These are phyloP conservation scores for Chalara sp. DNA, from an alignment of 2,329 filamentous ascomycete genomes.

Conservation along the genomic window DNA sequence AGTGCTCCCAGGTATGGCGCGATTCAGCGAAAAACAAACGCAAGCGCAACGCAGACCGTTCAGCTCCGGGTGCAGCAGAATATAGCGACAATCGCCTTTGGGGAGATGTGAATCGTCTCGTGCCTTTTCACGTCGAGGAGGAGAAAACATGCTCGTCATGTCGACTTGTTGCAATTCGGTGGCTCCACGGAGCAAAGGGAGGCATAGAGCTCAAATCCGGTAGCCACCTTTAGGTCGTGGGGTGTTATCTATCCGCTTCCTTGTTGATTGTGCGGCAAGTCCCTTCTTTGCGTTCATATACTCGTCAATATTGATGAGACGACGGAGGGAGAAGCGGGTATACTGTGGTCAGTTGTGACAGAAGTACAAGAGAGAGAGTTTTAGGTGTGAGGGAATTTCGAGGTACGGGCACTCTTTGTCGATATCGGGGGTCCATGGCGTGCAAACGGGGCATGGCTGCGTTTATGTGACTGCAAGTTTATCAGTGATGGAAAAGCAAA, in stretches of 20 bases:
- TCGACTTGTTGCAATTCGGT: conserved; percentile 14
- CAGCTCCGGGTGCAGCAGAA: conserved; percentile 48
- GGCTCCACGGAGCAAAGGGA: conserved; percentile 16
- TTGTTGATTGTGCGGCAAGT: not conserved
- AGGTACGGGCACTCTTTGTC: not conserved
- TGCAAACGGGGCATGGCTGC: not conserved
- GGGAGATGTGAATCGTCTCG: conserved; percentile 38
- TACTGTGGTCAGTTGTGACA: not conserved
- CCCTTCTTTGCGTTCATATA: not conserved
- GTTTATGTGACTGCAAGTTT: not conserved
- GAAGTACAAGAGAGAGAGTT: no score
- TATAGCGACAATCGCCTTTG: conserved; percentile 52
- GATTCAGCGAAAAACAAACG: conserved; percentile 49
- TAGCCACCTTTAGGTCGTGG: not conserved
- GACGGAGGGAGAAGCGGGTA: no score
- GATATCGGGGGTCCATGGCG: conserved; percentile 2
- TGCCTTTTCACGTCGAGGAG: conserved; percentile 23
- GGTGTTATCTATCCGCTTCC: not conserved
- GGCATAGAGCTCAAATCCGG: conserved; percentile 14
- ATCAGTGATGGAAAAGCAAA: no score
- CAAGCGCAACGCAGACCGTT: conserved; percentile 53
- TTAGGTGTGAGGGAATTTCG: not conserved
- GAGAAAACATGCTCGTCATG: conserved; percentile 21
- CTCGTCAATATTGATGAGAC: not conserved
- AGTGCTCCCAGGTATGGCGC: conserved; percentile 43